Conservation (phyloP, 805 yeast genomes). For the Lipomyces spencermartinsiae region DNA sequence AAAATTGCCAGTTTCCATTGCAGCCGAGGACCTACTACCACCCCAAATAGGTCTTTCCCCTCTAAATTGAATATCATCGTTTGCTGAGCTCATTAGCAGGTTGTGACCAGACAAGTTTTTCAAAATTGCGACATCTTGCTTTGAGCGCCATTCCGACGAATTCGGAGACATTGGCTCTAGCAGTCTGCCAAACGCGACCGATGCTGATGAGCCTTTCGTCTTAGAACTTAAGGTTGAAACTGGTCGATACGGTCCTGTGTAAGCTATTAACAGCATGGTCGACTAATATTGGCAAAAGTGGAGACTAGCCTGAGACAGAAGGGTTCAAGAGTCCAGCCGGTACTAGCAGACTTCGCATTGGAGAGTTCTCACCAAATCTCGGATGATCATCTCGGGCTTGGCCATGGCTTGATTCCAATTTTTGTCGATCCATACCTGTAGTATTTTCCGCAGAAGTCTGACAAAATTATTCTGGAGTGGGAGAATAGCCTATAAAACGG, state of each 20-base stretch:
- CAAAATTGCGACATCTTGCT: slow-evolving; percentile 4
- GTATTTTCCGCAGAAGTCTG: neutral
- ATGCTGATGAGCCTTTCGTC: slow-evolving; percentile 6
- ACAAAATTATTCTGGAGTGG: neutral
- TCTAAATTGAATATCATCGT: slow-evolving; percentile 12
- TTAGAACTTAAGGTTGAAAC: slow-evolving; percentile 11
- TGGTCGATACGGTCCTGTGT: slow-evolving; percentile 18
- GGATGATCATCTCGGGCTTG: slow-evolving; percentile 9
- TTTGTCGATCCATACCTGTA: neutral
- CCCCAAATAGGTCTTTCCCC: neutral
- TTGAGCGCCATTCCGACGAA: slow-evolving; percentile 18
- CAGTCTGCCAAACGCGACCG: slow-evolving; percentile 3
- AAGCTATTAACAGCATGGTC: neutral
- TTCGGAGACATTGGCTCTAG: slow-evolving; percentile 35
- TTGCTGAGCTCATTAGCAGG: slow-evolving; percentile 1
- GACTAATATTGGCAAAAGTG: neutral
- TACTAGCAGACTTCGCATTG: slow-evolving; percentile 29
- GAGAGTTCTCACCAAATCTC: slow-evolving; percentile 28
- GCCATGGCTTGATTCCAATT: neutral
- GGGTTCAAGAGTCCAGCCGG: slow-evolving; percentile 12
- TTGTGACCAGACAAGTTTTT: neutral
- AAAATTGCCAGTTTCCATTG: neutral
- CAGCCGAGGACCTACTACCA: no score
- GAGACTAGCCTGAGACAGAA: slow-evolving; percentile 12
- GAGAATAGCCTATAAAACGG: neutral